Conservation (phyloP, 2,329 filamentous ascomycete species). For the Zalaria sp. region DNA sequence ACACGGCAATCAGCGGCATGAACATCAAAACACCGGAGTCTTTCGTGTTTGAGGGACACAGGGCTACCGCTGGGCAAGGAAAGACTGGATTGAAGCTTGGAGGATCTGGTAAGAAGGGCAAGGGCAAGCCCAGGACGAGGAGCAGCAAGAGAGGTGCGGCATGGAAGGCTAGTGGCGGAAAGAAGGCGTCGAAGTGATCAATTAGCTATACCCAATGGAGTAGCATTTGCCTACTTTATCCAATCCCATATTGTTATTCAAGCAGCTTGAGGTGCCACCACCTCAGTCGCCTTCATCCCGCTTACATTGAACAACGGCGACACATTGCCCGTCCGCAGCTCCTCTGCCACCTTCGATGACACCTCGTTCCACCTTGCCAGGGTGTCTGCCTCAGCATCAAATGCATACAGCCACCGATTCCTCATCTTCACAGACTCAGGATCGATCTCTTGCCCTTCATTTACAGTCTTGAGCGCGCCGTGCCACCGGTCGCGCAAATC, state of each 20-base stretch:
- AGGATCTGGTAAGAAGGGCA: conserved; percentile 38
- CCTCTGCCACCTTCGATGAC: not conserved
- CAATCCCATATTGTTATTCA: no score
- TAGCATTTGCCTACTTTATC: no score
- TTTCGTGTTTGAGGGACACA: conserved; percentile 69
- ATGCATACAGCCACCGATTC: not conserved
- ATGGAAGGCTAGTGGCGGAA: conserved; percentile 24
- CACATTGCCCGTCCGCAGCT: not conserved
- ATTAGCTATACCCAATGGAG: no score
- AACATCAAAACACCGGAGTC: conserved; percentile 46
- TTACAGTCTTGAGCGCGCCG: not conserved
- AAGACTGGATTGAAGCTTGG: conserved; percentile 47
- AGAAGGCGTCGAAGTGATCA: not conserved
- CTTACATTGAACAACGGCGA: not conserved
- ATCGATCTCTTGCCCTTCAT: not conserved
- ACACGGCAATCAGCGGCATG: conserved; percentile 8
- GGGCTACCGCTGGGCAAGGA: conserved; percentile 53
- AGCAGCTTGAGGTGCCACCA: not conserved
- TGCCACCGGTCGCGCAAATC: not conserved
- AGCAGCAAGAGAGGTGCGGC: conserved; percentile 28
- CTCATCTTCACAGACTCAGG: not conserved
- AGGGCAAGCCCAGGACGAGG: conserved; percentile 26
- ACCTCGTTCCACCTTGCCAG: not conserved
- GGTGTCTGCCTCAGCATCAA: not conserved
- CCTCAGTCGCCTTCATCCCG: not conserved